Evolutionary conservation across 1,284 basidiomycete species (phyloP), one percentile per base, ranked within the genome.

Genomic region (Sanguinoderma infundibulare): DNA sequence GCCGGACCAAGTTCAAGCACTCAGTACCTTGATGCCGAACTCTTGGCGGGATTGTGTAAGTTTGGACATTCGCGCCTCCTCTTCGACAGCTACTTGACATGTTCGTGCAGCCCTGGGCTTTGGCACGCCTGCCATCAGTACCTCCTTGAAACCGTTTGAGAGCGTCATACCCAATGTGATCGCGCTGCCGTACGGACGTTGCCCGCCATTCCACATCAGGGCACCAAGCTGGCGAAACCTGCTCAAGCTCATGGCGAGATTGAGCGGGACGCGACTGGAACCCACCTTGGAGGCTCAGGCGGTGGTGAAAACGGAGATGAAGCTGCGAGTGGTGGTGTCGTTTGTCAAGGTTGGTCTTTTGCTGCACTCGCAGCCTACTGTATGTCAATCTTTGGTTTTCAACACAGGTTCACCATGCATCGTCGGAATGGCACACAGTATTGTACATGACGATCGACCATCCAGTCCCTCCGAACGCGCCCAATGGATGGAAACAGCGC

Each of bases 381-480:
- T 22, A 7, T 35, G 32, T 51, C 32, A 35, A 51, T 22, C 42
- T 12, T 51, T n/a, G n/a, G 5, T 20, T n/a, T 32, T 14, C n/a
- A 22, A 15, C 34, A 24, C 55, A 90, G 89, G 79, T 86, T 26
- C 84, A 87, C 69, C 83, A 81, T 50, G 70, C 79, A 32, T 81
- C 86, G 0, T 69, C 75, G 5, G 83, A 86, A 32, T 93, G 91
- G 91, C 82, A 87, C 55, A 87, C 87, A 9, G 77, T 92, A 22
- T 70, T 92, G 9, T 92, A 90, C 79, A 84, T 93, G 67, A 87
- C 89, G 0, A 83, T 91, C 51, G 91, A 93, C 67, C 79, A 85
- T 67, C 84, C 87, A 2, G 73, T 83, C 1, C 86, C 89, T 39
- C 67, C 78, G 1, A 76, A 77, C 22, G 64, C 79, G 15, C 79